Evolutionary conservation across 345 rosid genomes (phyloP), one percentile per base, ranked within the genome.

Genomic region (Nasturtium officinale): DNA sequence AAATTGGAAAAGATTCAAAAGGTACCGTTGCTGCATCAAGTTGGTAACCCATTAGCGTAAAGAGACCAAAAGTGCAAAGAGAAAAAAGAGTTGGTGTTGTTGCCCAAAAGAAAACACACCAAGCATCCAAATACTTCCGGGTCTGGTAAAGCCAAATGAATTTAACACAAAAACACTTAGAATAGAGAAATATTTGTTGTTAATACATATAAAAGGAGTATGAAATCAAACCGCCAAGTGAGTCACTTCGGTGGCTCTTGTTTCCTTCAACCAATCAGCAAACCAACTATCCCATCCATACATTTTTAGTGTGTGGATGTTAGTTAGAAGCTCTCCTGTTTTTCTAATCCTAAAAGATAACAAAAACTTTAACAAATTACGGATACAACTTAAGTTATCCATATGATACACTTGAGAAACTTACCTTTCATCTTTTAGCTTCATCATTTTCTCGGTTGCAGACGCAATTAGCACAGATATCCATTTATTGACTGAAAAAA

Each of bases 31-130:
- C 98, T 32, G 98, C 98, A 67, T 93, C 97, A 75, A 93, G 97
- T 61, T 89, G 89, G 80, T 93, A 88, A 42, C 98, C 98, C 98
- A 89, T 85, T 80, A 93, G 71, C 23, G 90, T 74, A 75, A 70
- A 87, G 63, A 90, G 91, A 63, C 97, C 97, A 82, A 93, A 93
- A 23, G 97, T 90, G 79, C 68, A 86, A 42, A 93, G 74, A 63
- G 97, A 93, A 80, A 86, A 93, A 65, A 93, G 98, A 65, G 92
- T 84, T 54, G 97, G 98, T 72, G 97, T 93, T 71, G 97, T 87
- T 25, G 97, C 98, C 97, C 96, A 93, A 77, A 93, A 93, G 89
- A 93, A 93, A 38, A 93, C 97, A 78, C 98, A 89, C 98, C 96
- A 93, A 7, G 97, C 98, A 83, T 93, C 98, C 85, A 93, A 80